Conservation (phyloP, 768 basidiomycete species). For the Chlorophyllum brunneum region DNA sequence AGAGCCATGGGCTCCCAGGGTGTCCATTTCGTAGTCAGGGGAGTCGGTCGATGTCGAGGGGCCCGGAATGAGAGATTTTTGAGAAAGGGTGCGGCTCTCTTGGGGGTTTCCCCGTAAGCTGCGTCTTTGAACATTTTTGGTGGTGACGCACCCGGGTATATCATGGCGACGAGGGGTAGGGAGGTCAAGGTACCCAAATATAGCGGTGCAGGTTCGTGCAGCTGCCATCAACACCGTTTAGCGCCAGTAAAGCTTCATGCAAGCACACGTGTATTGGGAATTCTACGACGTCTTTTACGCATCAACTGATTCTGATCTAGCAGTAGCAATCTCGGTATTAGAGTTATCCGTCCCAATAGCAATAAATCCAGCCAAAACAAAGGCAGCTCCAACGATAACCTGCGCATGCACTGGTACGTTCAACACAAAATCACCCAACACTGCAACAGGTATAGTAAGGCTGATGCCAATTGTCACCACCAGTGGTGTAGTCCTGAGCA, state of each 20-base stretch:
- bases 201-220: not conserved
- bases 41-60: not conserved
- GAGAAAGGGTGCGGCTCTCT: not conserved
- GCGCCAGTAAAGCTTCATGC: no score
- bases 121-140: not conserved
- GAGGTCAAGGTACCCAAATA: not conserved
- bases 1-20: not conserved
- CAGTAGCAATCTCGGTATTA: no score
- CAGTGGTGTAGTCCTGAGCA: conserved; percentile 95
- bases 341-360: conserved; percentile 26
- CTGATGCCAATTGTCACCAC: conserved; percentile 92
- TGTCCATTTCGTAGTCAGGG: not conserved
- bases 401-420: conserved; percentile 43
- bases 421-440: conserved; percentile 62
- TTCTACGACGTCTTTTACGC: no score
- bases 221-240: no score
- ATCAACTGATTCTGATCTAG: no score
- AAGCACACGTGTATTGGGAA: no score
- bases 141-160: conserved; percentile 2
- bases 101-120: not conserved
- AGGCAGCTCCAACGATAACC: conserved; percentile 67
- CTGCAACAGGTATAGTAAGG: conserved; percentile 89
- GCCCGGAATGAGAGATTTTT: not conserved
- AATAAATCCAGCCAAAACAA: conserved; percentile 80
- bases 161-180: not conserved